Base-by-base conservation (phyloP, 2,329 filamentous ascomycete genomes). In the Colletotrichum navitas region DNA sequence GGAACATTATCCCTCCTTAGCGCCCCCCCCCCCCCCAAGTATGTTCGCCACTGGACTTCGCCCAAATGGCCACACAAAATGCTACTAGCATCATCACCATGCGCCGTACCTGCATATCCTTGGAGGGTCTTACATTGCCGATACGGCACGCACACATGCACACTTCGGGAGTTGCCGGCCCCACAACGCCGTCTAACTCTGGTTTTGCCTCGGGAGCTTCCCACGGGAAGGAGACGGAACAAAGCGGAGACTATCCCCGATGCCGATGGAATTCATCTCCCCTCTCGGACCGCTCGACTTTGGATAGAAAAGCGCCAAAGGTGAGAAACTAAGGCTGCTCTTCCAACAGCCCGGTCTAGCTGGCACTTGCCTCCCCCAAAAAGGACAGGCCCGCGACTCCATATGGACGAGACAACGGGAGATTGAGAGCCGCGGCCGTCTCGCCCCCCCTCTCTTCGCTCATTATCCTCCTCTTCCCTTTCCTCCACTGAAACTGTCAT, bases 51-150 rank as follows among this genome's bases (percentile, higher is more conserved):
- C 47, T 49, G 34, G 29, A 11, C 7, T 21, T 24, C 34, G 32
- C n/a, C 34, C n/a, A 12, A 34, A 24, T 45, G 60, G 45, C 24
- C 32, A 29, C 32, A 41, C n/a, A 21, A 21, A 14, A 29, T 14
- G 34, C 29, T 14, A 16, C 32, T 43, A 43, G 43, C 59, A 51
- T 43, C 66, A 58, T 68, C 51, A 60, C 29, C 45, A 39, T 64
- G 65, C 60, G 47, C 47, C 59, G 69, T 72, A 69, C 69, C 69
- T 72, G 68, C 68, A 63, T 71, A 24, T 26, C n/a, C 8, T 34
- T 5, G 12, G 11, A 21, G 12, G 10, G 32, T 43, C 41, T 47
- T 60, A 24, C 56, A 45, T 58, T 41, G 45, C 41, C 39, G 47
- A 32, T 34, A 66, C 36, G 21, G 18, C 43, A 45, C 21, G 18